A percentile compares a stretch with the other conserved stretches of the same genome.
phyloP scores from a whole-genome alignment of 2,329 filamentous ascomycete species.

The Penicillium sp. region DNA sequence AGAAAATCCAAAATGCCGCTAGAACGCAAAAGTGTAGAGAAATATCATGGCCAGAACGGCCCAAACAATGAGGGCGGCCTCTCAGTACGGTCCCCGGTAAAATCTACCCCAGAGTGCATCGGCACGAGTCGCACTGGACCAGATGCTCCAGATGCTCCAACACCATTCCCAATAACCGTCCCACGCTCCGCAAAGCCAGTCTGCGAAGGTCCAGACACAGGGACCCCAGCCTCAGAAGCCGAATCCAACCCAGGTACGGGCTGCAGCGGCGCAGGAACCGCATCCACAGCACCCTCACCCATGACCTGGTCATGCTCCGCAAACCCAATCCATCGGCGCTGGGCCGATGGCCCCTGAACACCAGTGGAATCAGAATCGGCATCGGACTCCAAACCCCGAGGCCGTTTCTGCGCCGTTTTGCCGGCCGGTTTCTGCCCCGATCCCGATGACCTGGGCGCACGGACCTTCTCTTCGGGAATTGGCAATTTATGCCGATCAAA shows the following conservation, averaged over 20 bases:
- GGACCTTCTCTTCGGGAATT: slow-evolving; percentile 28
- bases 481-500: slow-evolving; percentile 42
- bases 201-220: not conserved
- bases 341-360: not conserved
- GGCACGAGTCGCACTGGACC: not conserved
- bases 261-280: not conserved
- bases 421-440: too few species aligned
- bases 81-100: not conserved
- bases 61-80: slow-evolving; percentile 2
- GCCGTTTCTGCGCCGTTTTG: not conserved
- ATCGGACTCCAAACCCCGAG: not conserved
- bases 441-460: not conserved
- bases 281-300: not conserved
- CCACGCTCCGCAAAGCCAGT: not conserved
- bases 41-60: not conserved
- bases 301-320: slow-evolving; percentile 2
- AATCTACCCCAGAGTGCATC: not conserved
- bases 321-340: slow-evolving; percentile 13
- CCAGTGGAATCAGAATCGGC: not conserved
- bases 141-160: not conserved
- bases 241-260: not conserved
- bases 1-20: not conserved
- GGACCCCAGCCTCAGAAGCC: not conserved
- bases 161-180: not conserved
- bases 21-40: not conserved